These are phyloP conservation scores for Abortiporus biennis DNA, from an alignment of 1,284 basidiomycete genomes.

Conservation along the genomic window DNA sequence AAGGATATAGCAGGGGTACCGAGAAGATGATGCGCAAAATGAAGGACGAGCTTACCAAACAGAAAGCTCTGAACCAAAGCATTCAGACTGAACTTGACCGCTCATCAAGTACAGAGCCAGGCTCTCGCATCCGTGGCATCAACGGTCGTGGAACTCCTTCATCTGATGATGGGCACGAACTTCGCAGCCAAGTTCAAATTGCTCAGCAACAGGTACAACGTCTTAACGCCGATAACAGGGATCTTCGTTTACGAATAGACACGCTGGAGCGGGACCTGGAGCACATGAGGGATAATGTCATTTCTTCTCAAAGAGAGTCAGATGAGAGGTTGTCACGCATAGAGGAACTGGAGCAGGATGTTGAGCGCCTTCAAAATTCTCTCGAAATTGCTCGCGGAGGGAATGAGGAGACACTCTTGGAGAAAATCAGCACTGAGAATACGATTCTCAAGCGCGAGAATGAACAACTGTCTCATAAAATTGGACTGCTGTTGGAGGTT, in stretches of 20 bases:
- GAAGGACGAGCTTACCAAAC: constrained; percentile 90
- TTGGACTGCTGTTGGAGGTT: constrained; percentile 78
- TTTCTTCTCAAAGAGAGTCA: constrained; percentile 67
- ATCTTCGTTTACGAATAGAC: constrained; percentile 71
- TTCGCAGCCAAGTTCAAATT: constrained; percentile 65
- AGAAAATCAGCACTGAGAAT: constrained; percentile 76
- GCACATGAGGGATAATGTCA: constrained; percentile 66
- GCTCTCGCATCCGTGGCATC: constrained; percentile 47
- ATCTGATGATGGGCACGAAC: constrained; percentile 59
- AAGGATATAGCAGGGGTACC: constrained; percentile 66
- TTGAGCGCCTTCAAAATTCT: constrained; percentile 73
- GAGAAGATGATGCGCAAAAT: constrained; percentile 99
- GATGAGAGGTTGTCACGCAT: constrained; percentile 72
- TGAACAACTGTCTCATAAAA: constrained; percentile 80
- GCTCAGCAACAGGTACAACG: constrained; percentile 69
- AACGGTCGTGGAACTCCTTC: constrained; percentile 81
- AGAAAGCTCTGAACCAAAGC: constrained; percentile 74
- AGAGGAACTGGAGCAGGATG: constrained; percentile 75
- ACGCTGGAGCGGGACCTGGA: constrained; percentile 72
- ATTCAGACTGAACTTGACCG: constrained; percentile 83
- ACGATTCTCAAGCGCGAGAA: constrained; percentile 74
- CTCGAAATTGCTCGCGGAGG: constrained; percentile 72
- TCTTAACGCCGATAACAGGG: constrained; percentile 66
- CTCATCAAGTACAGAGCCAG: constrained; percentile 48
- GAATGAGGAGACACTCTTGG: constrained; percentile 61